These are phyloP conservation scores for Rhizopus microsporus DNA, from an alignment of 371 early-diverging fungal species.

Conservation along the genomic window DNA sequence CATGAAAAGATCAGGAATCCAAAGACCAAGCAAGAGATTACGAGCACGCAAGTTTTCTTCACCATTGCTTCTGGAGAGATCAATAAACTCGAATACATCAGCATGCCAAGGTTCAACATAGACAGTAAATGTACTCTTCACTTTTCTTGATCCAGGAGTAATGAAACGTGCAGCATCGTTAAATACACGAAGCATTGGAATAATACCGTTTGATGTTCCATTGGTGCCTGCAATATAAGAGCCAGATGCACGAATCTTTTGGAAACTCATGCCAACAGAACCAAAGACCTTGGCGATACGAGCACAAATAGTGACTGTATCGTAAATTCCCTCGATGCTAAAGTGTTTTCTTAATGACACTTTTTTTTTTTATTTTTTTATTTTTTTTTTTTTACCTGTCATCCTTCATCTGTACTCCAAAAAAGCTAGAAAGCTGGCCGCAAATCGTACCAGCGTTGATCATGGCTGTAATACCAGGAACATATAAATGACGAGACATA, in stretches of 20 bases:
- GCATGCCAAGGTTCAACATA: constrained; percentile 99
- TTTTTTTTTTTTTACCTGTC: constrained; percentile 57
- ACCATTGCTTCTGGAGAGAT: constrained; percentile 98
- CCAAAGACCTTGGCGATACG: constrained; percentile 99
- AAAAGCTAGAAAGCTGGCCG: constrained; percentile 97
- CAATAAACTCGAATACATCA: constrained; percentile 98
- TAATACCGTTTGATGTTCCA: constrained; percentile 97
- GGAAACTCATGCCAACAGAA: constrained; percentile 97
- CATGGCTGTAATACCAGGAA: constrained; percentile 98
- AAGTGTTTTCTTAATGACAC: too few relatives aligned
- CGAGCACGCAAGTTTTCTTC: constrained; percentile 98
- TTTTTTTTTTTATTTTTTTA: too few relatives aligned
- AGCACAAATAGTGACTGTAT: constrained; percentile 96
- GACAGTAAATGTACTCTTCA: constrained; percentile 99
- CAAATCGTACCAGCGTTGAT: constrained; percentile 98
- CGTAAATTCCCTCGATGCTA: constrained; percentile 96
- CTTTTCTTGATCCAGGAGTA: constrained; percentile 99
- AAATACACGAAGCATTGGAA: constrained; percentile 98
- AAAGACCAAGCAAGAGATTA: constrained; percentile 97
- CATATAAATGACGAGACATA: constrained; percentile 95
- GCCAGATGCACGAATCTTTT: constrained; percentile 94
- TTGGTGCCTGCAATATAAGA: constrained; percentile 98
- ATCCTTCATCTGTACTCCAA: constrained; percentile 94
- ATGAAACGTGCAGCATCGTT: constrained; percentile 99
- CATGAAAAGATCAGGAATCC: constrained; percentile 99